Evolutionary conservation across 2,329 filamentous ascomycete species (phyloP).

Genomic region (Arachnomyces sp.): DNA sequence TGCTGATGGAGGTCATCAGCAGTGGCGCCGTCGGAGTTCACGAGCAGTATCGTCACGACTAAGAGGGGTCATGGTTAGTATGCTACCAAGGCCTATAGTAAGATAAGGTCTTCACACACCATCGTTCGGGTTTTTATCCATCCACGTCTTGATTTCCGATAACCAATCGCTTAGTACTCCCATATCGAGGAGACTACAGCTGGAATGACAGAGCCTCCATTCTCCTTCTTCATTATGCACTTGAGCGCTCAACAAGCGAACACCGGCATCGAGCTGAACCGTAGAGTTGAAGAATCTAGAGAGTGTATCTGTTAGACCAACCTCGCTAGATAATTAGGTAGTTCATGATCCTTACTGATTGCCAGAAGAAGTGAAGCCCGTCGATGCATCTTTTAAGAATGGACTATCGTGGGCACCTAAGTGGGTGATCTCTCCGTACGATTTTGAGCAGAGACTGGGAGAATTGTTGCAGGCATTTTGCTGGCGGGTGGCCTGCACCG

Average conservation of each 20-base stretch:
- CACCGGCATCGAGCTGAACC: constrained; percentile 59
- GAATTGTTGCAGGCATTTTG: constrained; percentile 67
- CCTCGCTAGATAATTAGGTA: neutral
- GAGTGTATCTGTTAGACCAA: constrained; percentile 7
- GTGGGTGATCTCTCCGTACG: constrained; percentile 69
- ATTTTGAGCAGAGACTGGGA: constrained; percentile 58
- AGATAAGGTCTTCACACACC: constrained; percentile 16
- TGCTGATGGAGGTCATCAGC: constrained; percentile 47
- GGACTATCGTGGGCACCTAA: constrained; percentile 68
- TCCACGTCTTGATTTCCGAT: constrained; percentile 55
- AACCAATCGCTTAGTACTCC: constrained; percentile 60
- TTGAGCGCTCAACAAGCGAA: constrained; percentile 63
- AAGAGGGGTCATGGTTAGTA: constrained; percentile 4
- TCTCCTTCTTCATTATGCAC: constrained; percentile 54
- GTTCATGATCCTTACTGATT: constrained; percentile 50
- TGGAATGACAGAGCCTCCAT: constrained; percentile 63
- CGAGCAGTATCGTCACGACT: constrained; percentile 65
- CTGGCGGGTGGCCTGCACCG: constrained; percentile 22
- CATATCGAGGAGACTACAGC: constrained; percentile 59
- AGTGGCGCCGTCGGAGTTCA: constrained; percentile 57
- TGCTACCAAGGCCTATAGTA: neutral
- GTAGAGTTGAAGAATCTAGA: constrained; percentile 55
- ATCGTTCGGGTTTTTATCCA: constrained; percentile 61
- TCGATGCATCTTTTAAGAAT: constrained; percentile 58
- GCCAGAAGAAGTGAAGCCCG: constrained; percentile 54